Evolutionary conservation across 192 early-diverging fungal genomes (phyloP), one percentile per base, ranked within the genome.

Genomic region (Obelidium mucronatum): DNA sequence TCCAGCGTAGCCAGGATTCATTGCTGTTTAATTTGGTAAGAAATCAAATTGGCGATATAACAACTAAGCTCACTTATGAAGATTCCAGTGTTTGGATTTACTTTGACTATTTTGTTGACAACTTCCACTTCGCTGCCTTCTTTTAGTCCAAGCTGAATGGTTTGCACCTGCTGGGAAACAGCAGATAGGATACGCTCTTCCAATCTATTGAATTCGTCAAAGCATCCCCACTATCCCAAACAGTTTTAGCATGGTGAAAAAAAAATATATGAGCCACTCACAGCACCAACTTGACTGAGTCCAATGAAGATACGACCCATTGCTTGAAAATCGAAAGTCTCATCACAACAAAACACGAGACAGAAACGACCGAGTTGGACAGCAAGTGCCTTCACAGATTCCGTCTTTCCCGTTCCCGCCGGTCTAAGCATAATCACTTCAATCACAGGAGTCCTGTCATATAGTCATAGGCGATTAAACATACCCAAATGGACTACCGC

Each of bases 301-400:
- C 98, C 98, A 74, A 99, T 92, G 81, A 99, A 99, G 72, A 99
- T 99, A 78, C 98, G 94, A 52, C 98, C 98, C 96, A 99, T 98
- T 34, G 98, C 97, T 79, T 98, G 96, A 88, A 99, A 99, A 83
- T 99, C 98, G 87, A 99, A 99, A 76, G 93, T 98, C 86, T 99
- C 98, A 78, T 99, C 98, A 84, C 98, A 99, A 86, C 98, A 99
- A 79, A 99, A 99, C 37, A 99, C 98, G 66, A 99, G 93, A 31
- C 95, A 94, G 81, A 98, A 97, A 31, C 97, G 90, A 8, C 98
- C 98, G 26, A 99, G 86, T 72, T 97, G 94, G 36, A 90, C 87
- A 74, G 96, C 98, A 74, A 99, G 84, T 0, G 98, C 96, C 81
- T 99, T 99, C 70, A 98, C 97, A 17, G 94, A 94, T 82, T 99